These are phyloP conservation scores for Echium plantagineum DNA, from an alignment of 257 asterid species.

Conservation along the genomic window DNA sequence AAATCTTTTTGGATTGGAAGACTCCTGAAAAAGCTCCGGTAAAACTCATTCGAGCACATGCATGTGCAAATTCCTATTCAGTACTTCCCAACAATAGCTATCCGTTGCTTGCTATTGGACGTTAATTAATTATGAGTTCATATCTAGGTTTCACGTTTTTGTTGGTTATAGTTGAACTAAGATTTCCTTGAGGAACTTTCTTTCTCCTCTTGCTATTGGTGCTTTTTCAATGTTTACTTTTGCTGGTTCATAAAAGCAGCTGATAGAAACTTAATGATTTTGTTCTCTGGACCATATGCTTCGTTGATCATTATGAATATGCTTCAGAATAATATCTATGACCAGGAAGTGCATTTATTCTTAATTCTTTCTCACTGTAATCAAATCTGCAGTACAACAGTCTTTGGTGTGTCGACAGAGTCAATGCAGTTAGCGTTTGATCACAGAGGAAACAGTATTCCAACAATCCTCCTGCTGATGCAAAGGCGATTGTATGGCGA, in stretches of 20 bases:
- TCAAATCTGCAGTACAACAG: slow-evolving; percentile 63
- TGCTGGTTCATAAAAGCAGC: neutral
- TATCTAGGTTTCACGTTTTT: too few relatives aligned
- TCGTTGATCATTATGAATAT: neutral
- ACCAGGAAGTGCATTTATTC: slow-evolving; percentile 7
- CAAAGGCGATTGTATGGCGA: slow-evolving; percentile 74
- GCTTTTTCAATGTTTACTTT: neutral
- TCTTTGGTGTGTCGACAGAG: slow-evolving; percentile 96
- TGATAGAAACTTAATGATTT: neutral
- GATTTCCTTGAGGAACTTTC: too few relatives aligned
- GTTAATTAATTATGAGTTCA: too few relatives aligned
- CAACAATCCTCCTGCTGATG: slow-evolving; percentile 85
- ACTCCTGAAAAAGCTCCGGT: too few relatives aligned
- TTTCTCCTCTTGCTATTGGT: too few relatives aligned
- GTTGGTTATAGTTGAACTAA: too few relatives aligned
- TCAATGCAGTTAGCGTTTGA: slow-evolving; percentile 97
- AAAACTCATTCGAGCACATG: too few relatives aligned
- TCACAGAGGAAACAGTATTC: slow-evolving; percentile 76
- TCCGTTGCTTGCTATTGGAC: too few relatives aligned
- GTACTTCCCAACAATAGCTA: too few relatives aligned
- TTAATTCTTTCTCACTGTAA: slow-evolving; percentile 12
- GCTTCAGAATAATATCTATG: neutral
- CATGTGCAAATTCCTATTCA: too few relatives aligned
- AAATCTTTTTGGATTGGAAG: too few relatives aligned
- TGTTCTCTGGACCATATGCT: neutral